Base-by-base conservation (phyloP, 2,329 filamentous ascomycete species). In the Talaromyces atroroseus region DNA sequence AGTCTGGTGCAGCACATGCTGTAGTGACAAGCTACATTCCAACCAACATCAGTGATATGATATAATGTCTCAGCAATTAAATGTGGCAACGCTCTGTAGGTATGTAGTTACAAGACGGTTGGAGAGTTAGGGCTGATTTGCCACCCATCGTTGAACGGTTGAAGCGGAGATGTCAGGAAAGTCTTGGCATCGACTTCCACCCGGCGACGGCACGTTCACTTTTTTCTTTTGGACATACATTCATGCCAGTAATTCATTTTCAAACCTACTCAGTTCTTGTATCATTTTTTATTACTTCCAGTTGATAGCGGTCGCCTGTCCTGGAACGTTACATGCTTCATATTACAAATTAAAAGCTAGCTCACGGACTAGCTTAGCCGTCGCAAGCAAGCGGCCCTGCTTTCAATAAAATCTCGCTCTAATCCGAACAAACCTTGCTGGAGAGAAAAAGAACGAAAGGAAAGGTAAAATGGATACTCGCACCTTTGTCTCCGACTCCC, bases 401-500 rank as follows among this genome's bases (percentile, higher is more conserved):
- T 36, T 36, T 36, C 11, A 29, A 8, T 2, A 36, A 14, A 36
- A 36, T 36, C 32, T 36, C 12, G 16, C 32, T 36, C 32, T n/a
- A 6, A 10, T 20, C 42, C 12, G 16, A 11, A 46, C 20, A 21
- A 18, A 5, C 46, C 12, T 6, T 21, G 18, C 6, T 10, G 1
- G n/a, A 12, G 12, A 47, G 18, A 2, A 12, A 32, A 45, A 21
- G 16, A 42, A 12, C 11, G 4, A 45, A 14, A 45, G 18, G 5
- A 32, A n/a, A 2, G 8, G 14, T 3, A 67, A 52, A 12, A 75
- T 75, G 73, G 71, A 74, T 49, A 66, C 69, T 58, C 68, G 67
- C 53, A 71, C 68, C 14, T 75, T 75, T 56, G 66, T 75, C n/a
- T 80, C 78, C 52, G 78, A 81, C 64, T 75, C 77, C 55, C 72